Evolutionary conservation across 2,329 filamentous ascomycete species (phyloP), one percentile per base, ranked within the genome.

Genomic region (Aspergillus costaricaensis): DNA sequence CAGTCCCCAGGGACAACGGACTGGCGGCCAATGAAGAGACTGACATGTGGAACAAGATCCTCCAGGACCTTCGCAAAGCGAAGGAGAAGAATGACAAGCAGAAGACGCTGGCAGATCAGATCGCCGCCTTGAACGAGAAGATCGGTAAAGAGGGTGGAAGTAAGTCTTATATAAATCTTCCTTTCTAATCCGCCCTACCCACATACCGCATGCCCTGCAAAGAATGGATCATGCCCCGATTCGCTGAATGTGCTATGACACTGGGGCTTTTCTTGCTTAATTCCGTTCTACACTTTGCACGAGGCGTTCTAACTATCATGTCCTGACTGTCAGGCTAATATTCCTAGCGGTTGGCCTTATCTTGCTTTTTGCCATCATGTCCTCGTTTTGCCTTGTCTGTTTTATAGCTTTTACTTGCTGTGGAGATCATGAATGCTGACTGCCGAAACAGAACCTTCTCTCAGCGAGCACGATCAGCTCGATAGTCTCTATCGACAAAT

Each of bases 401-500:
- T 10, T 14, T 15, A 10, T 27, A 9, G 17, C 14, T 30, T 36
- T 30, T 15, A 38, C 50, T 21, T 32, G 47, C 17, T 7, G 19
- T 9, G 12, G 14, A 25, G 44, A 44, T 15, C 8, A 30, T 39
- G 52, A 19, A 55, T 43, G 61, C 62, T 71, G 61, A 70, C 21
- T 30, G 47, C 38, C 15, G 1, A 14, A 38, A 54, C 50, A 79
- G 76, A 69, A 61, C 74, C 76, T 6, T 74, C 72, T 4, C 67
- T 79, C 44, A 67, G 63, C 10, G 77, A 81, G 60, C 75, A 80
- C 48, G 76, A 78, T 43, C 74, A 79, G 54, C 74, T 83, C 19
- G 79, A 82, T 62, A 71, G 67, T 50, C 74, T 79, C 50, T 79
- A 81, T 62, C 77, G 81, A 49, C 78, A 81, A 61, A 76, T 79